Conservation (phyloP, 768 basidiomycete genomes). For the Pisolithus microcarpus region DNA sequence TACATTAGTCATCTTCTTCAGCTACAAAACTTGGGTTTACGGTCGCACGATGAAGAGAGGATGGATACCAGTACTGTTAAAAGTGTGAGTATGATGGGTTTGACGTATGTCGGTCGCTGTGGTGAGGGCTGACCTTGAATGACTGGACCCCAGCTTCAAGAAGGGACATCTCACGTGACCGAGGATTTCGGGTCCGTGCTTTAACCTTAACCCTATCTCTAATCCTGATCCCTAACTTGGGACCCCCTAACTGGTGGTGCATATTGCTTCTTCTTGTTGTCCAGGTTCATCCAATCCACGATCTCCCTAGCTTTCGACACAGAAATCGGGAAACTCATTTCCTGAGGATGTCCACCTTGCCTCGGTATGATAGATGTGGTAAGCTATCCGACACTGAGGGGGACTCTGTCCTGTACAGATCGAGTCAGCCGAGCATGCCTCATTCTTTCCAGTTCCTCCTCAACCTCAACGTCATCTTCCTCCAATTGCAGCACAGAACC, state of each 20-base stretch:
- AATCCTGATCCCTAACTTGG: no score
- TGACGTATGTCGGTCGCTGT: no score
- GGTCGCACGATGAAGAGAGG: constrained; percentile 63
- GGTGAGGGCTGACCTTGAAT: no score
- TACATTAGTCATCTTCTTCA: constrained; percentile 65
- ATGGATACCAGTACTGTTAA: neutral
- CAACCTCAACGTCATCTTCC: no score
- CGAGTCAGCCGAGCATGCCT: no score
- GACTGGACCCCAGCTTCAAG: no score
- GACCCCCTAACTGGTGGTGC: constrained; percentile 11
- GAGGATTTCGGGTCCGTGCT: neutral
- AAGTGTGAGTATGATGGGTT: neutral
- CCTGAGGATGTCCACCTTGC: neutral
- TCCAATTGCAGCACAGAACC: no score
- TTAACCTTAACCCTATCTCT: neutral
- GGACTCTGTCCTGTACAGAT: no score
- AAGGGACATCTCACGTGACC: neutral
- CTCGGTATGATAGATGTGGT: no score
- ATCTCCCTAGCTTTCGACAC: constrained; percentile 4
- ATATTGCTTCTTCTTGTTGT: constrained; percentile 2
- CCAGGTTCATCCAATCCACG: constrained; percentile 5
- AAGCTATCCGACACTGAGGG: no score
- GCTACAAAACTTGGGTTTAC: constrained; percentile 49
- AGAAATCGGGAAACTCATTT: constrained; percentile 10
- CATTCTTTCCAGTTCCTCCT: no score